phyloP scores from a whole-genome alignment of 306 rosid genomes.

The Ceratonia siliqua region DNA sequence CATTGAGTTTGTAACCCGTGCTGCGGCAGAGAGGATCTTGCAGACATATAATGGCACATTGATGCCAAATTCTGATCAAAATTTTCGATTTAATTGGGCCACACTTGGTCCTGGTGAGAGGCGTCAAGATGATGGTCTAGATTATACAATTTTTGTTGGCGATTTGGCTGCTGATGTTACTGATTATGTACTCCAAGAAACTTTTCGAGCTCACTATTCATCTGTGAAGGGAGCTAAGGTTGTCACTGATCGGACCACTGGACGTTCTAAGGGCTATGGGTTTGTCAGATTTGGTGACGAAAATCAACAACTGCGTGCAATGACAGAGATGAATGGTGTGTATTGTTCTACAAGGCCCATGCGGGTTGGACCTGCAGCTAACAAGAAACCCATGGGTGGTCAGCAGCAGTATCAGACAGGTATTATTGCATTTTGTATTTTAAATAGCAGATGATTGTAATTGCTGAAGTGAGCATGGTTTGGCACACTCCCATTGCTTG shows the following conservation, averaged over 20 bases:
- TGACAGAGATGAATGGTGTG: constrained; percentile 70
- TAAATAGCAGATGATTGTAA: background rate
- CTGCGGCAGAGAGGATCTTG: constrained; percentile 52
- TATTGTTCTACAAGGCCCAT: constrained; percentile 67
- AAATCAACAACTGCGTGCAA: constrained; percentile 56
- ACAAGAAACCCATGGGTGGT: constrained; percentile 52
- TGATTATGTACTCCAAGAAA: constrained; percentile 63
- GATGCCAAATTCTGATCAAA: constrained; percentile 63
- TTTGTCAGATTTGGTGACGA: constrained; percentile 69
- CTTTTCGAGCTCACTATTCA: constrained; percentile 46
- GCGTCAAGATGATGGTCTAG: constrained; percentile 69
- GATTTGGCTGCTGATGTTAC: constrained; percentile 74
- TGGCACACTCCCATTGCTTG: background rate
- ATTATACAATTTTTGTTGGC: constrained; percentile 61
- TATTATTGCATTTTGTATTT: constrained; percentile 8
- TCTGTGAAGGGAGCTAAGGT: constrained; percentile 72
- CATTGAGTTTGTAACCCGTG: constrained; percentile 52
- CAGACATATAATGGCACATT: constrained; percentile 51
- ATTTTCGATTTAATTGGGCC: constrained; percentile 70
- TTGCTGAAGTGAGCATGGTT: background rate
- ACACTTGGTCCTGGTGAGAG: constrained; percentile 71
- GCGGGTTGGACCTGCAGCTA: constrained; percentile 71
- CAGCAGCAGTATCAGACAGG: constrained; percentile 61
- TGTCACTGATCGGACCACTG: constrained; percentile 66
- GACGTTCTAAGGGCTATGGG: constrained; percentile 72